Base-by-base conservation (phyloP, 306 rosid genomes). In the Citrullus amarus region DNA sequence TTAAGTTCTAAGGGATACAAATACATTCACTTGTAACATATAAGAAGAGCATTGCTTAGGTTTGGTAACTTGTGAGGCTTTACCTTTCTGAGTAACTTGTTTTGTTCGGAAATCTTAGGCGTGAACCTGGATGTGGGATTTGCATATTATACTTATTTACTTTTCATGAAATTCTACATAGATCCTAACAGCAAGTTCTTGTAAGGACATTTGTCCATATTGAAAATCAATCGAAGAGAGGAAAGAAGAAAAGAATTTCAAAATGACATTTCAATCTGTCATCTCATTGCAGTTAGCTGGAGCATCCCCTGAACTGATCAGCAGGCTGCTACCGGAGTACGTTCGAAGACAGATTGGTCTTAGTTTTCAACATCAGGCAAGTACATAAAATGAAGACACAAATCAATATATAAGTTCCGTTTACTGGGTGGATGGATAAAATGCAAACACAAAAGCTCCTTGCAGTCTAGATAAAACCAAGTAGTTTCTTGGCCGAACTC, bases 301-400 rank as follows among this genome's bases (percentile, higher is more conserved):
- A 83, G 96, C 86, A 48, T 84, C 92, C 68, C 96, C 91, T 1
- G 99, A 95, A 74, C 85, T 92, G 88, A 89, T 95, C 82, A 81
- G 78, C 72, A 91, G 87, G 88, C 97, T 95, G 77, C 87, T 91
- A 84, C 99, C 99, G 2, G 99, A 92, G 85, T 92, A 95, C 15
- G 69, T 86, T 25, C 87, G 96, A 87, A 88, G 91, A 85, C 97
- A 87, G 82, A 59, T 62, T 38, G 90, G 89, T 78, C 86, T 84
- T 7, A 82, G 89, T 82, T 84, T 89, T 68, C 86, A 86, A 16
- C 87, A 82, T 76, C 87, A 93, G 38, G 87, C 82, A 55, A 87
- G 95, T 79, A 86, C 89, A 83, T 91, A 86, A 86, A 53, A 16
- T 83, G 80, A 81, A 86, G 90, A 78, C 83, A 80, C 57, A 61